Conservation (phyloP, 768 basidiomycete genomes). For the Mrakia blollopis region DNA sequence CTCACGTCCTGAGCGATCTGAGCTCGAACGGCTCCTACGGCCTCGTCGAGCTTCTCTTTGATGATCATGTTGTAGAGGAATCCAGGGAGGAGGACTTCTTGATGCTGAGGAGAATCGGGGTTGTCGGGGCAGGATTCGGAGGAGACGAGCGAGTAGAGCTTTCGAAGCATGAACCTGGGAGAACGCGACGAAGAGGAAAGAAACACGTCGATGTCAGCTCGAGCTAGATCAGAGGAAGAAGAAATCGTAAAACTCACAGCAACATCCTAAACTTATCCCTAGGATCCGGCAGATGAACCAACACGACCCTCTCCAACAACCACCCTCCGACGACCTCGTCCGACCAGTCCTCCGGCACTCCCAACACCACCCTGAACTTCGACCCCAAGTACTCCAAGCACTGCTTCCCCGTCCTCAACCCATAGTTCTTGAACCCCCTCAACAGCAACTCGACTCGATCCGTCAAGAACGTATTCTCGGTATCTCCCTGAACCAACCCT, state of each 20-base stretch:
- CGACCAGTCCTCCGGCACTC: constrained; percentile 87
- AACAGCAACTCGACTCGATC: constrained; percentile 92
- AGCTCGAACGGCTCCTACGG: constrained; percentile 56
- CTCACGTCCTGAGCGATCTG: constrained; percentile 70
- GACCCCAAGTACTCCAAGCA: constrained; percentile 93
- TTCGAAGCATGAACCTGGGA: constrained; percentile 89
- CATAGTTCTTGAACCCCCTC: constrained; percentile 91
- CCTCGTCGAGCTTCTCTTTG: constrained; percentile 93
- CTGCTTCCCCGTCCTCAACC: constrained; percentile 77
- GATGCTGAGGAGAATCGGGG: constrained; percentile 97
- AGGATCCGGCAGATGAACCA: constrained; percentile 81
- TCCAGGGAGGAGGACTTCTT: constrained; percentile 93
- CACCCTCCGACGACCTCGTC: constrained; percentile 74
- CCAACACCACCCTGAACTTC: constrained; percentile 89
- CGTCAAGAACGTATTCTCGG: constrained; percentile 92
- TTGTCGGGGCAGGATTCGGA: constrained; percentile 88
- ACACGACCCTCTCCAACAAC: constrained; percentile 75
- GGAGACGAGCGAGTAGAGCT: constrained; percentile 85
- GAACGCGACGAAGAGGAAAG: not conserved
- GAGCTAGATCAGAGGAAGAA: not conserved
- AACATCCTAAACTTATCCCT: constrained; percentile 94
- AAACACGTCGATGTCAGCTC: not conserved
- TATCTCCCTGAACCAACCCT: constrained; percentile 92
- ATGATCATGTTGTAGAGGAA: constrained; percentile 92
- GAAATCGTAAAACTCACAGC: constrained; percentile 56